Percentiles rank a stretch among this genome's conserved stretches.
phyloP scores from a whole-genome alignment of 345 rosid genomes.

The Excoecaria agallocha region DNA sequence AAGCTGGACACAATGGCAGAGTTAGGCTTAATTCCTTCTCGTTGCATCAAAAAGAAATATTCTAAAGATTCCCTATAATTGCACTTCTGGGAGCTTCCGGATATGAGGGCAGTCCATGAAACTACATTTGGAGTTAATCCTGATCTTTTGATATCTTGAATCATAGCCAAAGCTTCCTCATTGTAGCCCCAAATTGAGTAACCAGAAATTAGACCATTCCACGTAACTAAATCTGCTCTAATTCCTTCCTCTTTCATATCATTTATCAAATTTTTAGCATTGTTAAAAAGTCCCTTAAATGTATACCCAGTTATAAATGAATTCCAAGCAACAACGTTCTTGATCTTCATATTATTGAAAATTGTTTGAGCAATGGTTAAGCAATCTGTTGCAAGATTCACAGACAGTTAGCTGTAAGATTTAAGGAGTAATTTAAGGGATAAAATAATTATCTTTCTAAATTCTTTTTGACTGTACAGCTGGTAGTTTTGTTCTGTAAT shows the following conservation, averaged over 20 bases:
- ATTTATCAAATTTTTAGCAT: conserved; percentile 46
- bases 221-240: conserved; percentile 60
- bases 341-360: conserved; percentile 51
- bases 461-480: too few relatives aligned
- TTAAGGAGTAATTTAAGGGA: too few relatives aligned
- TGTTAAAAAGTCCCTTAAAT: conserved; percentile 48
- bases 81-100: conserved; percentile 48
- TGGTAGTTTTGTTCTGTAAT: too few relatives aligned
- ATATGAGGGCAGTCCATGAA: conserved; percentile 76
- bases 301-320: conserved; percentile 62
- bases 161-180: conserved; percentile 51
- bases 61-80: conserved; percentile 44
- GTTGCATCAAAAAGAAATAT: conserved; percentile 46
- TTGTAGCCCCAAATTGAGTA: conserved; percentile 47
- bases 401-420: too few relatives aligned
- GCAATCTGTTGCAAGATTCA: too few relatives aligned
- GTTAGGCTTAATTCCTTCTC: conserved; percentile 43
- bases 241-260: conserved; percentile 54
- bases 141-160: conserved; percentile 45
- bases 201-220: conserved; percentile 63
- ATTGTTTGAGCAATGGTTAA: conserved; percentile 42
- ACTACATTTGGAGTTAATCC: conserved; percentile 58
- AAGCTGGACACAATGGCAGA: conserved; percentile 46
- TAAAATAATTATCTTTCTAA: too few relatives aligned
- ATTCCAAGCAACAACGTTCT: conserved; percentile 68